Evolutionary conservation across 1,284 basidiomycete species (phyloP).

Genomic region (Gastroboletus turbinatus): DNA sequence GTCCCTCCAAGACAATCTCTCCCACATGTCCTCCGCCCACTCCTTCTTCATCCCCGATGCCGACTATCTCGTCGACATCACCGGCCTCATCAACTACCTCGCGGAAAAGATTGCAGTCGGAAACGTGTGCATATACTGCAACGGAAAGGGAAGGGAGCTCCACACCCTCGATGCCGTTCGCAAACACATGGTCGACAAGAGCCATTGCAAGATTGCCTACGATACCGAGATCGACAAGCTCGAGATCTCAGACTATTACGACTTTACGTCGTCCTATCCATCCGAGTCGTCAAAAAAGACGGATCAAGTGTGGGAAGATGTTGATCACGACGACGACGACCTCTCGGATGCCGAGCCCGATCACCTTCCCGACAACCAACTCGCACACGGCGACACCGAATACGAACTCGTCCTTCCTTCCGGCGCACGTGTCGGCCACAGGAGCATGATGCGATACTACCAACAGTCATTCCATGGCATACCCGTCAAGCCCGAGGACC

Average conservation of each 20-base stretch:
- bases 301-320: conserved; percentile 60
- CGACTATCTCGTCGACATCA: conserved; percentile 84
- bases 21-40: conserved; percentile 87
- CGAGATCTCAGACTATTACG: conserved; percentile 93
- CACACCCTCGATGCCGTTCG: conserved; percentile 80
- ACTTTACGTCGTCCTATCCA: conserved; percentile 84
- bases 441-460: conserved; percentile 86
- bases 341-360: conserved; percentile 43
- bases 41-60: conserved; percentile 97
- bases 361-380: conserved; percentile 50
- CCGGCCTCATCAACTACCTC: conserved; percentile 84
- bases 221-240: conserved; percentile 78
- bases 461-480: conserved; percentile 69
- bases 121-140: conserved; percentile 93
- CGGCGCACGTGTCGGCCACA: conserved; percentile 90
- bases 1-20: conserved; percentile 67
- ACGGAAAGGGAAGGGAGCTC: conserved; percentile 76
- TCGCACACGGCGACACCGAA: conserved; percentile 73
- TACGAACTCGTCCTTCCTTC: conserved; percentile 95
- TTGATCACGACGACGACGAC: conserved; percentile 41
- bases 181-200: conserved; percentile 93
- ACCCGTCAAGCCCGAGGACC: conserved; percentile 50
- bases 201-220: conserved; percentile 96
- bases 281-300: conserved; percentile 36
- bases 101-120: conserved; percentile 93